A percentile compares a stretch with the other conserved stretches of the same genome.
Conservation (phyloP, 2,329 filamentous ascomycete genomes). For the Fusarium sp. region DNA sequence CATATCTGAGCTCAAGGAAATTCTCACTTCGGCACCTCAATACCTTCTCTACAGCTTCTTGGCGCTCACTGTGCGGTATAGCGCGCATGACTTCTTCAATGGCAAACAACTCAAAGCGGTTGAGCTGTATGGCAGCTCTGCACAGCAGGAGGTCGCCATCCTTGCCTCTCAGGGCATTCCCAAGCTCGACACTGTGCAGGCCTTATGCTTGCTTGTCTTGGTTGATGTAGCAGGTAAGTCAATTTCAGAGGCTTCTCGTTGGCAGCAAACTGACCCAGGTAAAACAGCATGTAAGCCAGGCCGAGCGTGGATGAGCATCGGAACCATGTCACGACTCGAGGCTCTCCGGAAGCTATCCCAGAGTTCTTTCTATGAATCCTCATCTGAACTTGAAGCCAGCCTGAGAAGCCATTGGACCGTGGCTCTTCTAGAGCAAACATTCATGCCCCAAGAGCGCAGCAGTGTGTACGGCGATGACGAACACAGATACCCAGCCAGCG, state of each 20-base stretch:
- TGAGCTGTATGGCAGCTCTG: neutral
- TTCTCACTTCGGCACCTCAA: neutral
- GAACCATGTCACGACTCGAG: slow-evolving; percentile 2
- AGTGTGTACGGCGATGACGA: neutral
- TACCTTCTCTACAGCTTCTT: slow-evolving; percentile 5
- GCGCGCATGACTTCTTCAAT: neutral
- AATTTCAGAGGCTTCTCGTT: rapidly evolving
- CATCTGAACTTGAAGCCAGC: neutral
- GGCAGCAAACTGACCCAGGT: rapidly evolving
- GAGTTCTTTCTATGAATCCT: neutral
- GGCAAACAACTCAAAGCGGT: neutral
- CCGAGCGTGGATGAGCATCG: slow-evolving; percentile 9
- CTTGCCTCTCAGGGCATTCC: slow-evolving; percentile 2
- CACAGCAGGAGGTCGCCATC: neutral
- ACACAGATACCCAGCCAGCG: neutral
- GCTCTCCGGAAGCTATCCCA: neutral
- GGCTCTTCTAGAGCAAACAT: neutral
- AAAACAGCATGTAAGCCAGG: slow-evolving; percentile 1
- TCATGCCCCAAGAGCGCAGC: slow-evolving; percentile 7
- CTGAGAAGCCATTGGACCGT: slow-evolving; percentile 1
- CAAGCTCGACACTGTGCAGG: neutral
- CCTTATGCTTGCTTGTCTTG: neutral
- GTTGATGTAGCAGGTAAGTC: neutral
- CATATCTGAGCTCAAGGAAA: neutral
- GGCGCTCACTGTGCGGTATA: neutral